Evolutionary conservation across 2,329 filamentous ascomycete genomes (phyloP).

Genomic region (Waltergamsia citrina): DNA sequence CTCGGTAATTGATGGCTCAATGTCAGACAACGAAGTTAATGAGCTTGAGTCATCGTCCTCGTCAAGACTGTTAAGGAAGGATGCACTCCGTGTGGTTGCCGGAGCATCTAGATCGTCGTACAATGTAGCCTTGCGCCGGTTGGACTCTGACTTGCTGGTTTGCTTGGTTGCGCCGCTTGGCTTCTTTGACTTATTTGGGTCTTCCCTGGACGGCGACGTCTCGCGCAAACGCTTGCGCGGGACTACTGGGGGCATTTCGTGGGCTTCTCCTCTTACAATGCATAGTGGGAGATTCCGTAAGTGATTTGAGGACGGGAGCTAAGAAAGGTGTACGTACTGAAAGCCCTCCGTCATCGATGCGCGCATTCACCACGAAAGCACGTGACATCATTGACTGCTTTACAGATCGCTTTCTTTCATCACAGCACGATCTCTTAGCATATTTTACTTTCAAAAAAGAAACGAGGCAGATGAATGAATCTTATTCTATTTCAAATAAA

Average conservation of each 20-base stretch:
- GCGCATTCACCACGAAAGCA: constrained; percentile 16
- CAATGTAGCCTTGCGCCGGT: constrained; percentile 42
- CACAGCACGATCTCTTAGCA: too few species aligned
- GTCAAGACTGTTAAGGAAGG: constrained; percentile 31
- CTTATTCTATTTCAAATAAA: too few species aligned
- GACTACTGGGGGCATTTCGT: constrained; percentile 56
- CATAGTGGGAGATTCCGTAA: too few species aligned
- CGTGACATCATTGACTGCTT: constrained; percentile 10
- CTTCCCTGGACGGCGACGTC: constrained; percentile 17
- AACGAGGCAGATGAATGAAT: too few species aligned
- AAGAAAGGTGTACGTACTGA: too few species aligned
- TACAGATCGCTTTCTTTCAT: neutral
- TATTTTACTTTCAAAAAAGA: too few species aligned
- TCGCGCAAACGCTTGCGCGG: constrained; percentile 55
- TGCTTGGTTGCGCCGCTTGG: constrained; percentile 6
- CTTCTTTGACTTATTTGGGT: constrained; percentile 12
- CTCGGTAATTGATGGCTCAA: too few species aligned
- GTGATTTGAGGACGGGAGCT: too few species aligned
- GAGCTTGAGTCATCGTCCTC: constrained; percentile 33
- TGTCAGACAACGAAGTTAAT: constrained; percentile 45
- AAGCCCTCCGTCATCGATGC: constrained; percentile 16
- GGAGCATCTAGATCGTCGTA: constrained; percentile 52
- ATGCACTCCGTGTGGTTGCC: constrained; percentile 30
- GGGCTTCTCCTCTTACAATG: too few species aligned
- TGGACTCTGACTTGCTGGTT: constrained; percentile 7